Evolutionary conservation across 257 asterid species (phyloP).

Genomic region (Agastache rugosa): DNA sequence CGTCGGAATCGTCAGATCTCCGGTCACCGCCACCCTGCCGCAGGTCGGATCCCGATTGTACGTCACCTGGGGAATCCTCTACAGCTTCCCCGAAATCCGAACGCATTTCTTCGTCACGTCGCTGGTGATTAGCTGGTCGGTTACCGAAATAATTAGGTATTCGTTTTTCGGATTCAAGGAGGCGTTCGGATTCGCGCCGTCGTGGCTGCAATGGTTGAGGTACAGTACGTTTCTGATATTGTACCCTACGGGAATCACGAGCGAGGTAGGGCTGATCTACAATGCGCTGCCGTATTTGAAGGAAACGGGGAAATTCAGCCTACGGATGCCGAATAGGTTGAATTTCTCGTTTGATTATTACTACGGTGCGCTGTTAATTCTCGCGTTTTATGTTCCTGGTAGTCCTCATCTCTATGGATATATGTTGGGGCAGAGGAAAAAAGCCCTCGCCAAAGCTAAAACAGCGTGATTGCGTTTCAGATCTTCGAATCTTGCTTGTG

Average conservation of each 20-base stretch:
- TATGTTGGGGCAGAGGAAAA: conserved; percentile 92
- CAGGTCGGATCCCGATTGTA: conserved; percentile 84
- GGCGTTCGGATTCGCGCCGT: conserved; percentile 74
- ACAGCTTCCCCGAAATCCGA: conserved; percentile 86
- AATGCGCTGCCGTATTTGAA: conserved; percentile 68
- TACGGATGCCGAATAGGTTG: conserved; percentile 84
- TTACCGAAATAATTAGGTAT: conserved; percentile 82
- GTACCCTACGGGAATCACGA: conserved; percentile 88
- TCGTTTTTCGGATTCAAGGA: conserved; percentile 91
- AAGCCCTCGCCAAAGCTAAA: conserved; percentile 75
- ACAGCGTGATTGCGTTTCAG: conserved; percentile 41
- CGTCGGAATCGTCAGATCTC: conserved; percentile 85
- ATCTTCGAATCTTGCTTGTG: not conserved
- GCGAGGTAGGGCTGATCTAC: conserved; percentile 89
- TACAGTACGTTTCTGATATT: conserved; percentile 81
- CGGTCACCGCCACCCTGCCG: conserved; percentile 86
- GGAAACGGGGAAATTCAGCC: conserved; percentile 65
- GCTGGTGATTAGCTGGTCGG: conserved; percentile 87
- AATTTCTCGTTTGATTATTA: conserved; percentile 85
- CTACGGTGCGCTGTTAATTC: conserved; percentile 56
- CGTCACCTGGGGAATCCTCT: conserved; percentile 86
- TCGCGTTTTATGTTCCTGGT: conserved; percentile 82
- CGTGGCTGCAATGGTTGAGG: conserved; percentile 93
- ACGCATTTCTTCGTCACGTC: conserved; percentile 68
- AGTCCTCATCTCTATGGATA: conserved; percentile 81